Evolutionary conservation across 768 basidiomycete species (phyloP), one percentile per base, ranked within the genome.

Genomic region (Kwoniella bestiolae): DNA sequence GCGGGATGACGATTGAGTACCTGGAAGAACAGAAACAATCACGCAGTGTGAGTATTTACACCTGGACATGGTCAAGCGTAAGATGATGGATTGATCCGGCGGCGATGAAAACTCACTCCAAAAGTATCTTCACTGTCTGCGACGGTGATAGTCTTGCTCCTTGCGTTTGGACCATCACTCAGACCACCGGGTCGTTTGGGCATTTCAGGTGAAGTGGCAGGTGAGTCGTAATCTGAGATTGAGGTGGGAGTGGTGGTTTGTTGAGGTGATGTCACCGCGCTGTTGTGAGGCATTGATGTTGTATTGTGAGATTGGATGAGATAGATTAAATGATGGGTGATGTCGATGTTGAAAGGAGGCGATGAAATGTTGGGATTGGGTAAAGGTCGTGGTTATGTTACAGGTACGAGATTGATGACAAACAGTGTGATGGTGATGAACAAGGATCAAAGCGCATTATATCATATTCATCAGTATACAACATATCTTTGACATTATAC

Each of bases 121-220:
- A 86, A 84, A 0, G 91, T 92, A 68, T 92, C 88, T 53, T 87
- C 81, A 31, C 86, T 85, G 11, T 89, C 88, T 2, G 89, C 89
- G n/a, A 86, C 85, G 0, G 90, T 91, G 64, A 92, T 89, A 5
- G 88, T 87, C 83, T 89, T 91, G 68, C 89, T 90, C 60, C 90
- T 88, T 0, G 91, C 91, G 79, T 93, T 89, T 21, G 82, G 82
- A 60, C 74, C 72, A 29, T 79, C 78, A 29, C 61, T 61, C 26
- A 76, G 51, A 25, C 70, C 70, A 25, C 71, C 73, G 4, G 76
- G 74, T 49, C 74, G 70, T 26, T 56, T 51, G 26, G 47, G 45
- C 58, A 50, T 49, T 18, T 55, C 53, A 34, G 56, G 64, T 45
- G 70, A 56, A 28, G 60, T 51, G 5, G 52, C 63, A 53, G 62